These are phyloP conservation scores for Dioscorea alata DNA, from an alignment of 106 monocot genomes.

Conservation along the genomic window DNA sequence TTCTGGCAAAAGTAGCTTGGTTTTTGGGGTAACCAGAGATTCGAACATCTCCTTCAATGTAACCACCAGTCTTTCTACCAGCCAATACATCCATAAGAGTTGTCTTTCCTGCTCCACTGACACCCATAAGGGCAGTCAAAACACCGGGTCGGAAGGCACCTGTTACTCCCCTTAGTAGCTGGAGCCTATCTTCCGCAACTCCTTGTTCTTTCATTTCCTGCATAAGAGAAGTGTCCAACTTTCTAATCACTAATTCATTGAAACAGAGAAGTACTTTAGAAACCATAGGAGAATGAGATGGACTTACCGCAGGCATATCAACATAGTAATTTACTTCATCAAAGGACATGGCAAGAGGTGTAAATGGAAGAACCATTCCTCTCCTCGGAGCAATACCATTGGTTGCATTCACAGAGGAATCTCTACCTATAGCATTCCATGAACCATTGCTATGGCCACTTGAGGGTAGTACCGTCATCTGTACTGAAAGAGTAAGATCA, in stretches of 20 bases:
- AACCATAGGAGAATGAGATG: background rate
- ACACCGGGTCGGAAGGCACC: constrained; percentile 57
- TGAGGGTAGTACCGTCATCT: constrained; percentile 10
- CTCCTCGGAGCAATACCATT: constrained; percentile 32
- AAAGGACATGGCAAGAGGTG: constrained; percentile 84
- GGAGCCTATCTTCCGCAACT: constrained; percentile 47
- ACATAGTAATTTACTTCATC: constrained; percentile 87
- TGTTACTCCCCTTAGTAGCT: constrained; percentile 45
- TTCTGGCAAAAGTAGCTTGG: constrained; percentile 62
- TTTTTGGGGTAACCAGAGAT: constrained; percentile 70
- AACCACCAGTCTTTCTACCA: constrained; percentile 69
- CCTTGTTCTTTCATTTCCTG: constrained; percentile 78
- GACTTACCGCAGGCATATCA: constrained; percentile 81
- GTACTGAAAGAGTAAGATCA: constrained; percentile 12
- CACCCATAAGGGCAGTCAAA: constrained; percentile 71
- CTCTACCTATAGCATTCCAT: constrained; percentile 7
- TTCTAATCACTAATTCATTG: background rate
- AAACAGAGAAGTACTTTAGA: background rate
- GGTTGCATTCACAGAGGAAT: constrained; percentile 25
- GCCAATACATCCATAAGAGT: constrained; percentile 81
- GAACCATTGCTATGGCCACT: constrained; percentile 6
- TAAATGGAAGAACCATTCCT: constrained; percentile 98
- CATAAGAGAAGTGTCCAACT: too few species aligned
- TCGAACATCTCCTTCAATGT: constrained; percentile 63
- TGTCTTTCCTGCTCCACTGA: constrained; percentile 74